Evolutionary conservation across 1,139 yeast genomes (phyloP), one percentile per base, ranked within the genome.

Genomic region (Geotrichum candidum): DNA sequence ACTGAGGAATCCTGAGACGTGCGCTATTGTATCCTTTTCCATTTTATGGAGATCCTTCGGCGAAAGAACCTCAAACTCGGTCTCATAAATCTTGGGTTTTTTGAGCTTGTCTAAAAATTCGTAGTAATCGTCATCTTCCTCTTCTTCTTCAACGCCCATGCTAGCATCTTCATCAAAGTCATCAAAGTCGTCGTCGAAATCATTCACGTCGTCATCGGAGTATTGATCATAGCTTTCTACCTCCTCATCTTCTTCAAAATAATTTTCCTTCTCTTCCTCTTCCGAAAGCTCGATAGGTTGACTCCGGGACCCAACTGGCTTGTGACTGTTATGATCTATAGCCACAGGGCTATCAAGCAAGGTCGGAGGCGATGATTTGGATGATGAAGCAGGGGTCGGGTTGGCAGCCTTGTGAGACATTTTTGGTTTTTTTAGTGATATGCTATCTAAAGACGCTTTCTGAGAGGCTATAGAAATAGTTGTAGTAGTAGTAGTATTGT

Each of bases 1-100:
- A 5, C 74, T 73, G 61, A 78, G 60, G 70, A 82, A 64, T 69
- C 68, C 67, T 3, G 73, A 66, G 4, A 77, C 71, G 22, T 70
- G 68, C n/a, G 67, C 70, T 33, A 70, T 64, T 60, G 71, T 70
- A 48, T 67, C 66, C 48, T 62, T 64, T 58, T 69, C 76, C 46
- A 67, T 62, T 57, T 59, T 25, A 62, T 69, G 66, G 66, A 74
- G 72, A 35, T 72, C 75, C 31, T 63, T 68, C 31, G 69, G 66
- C 11, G 72, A 64, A 27, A 71, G 63, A 3, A 68, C 71, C 54
- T 68, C 72, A 63, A 68, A 76, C 27, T 65, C 65, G 18, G 70
- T 69, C 56, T 72, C 67, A 62, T 65, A 65, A 56, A 68, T 61
- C 66, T 72, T 59, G 45, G 55, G 63, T 7, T 29, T 38, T 35